phyloP scores from a whole-genome alignment of 441 rosid genomes.

The Euphorbia neoarborescens region DNA sequence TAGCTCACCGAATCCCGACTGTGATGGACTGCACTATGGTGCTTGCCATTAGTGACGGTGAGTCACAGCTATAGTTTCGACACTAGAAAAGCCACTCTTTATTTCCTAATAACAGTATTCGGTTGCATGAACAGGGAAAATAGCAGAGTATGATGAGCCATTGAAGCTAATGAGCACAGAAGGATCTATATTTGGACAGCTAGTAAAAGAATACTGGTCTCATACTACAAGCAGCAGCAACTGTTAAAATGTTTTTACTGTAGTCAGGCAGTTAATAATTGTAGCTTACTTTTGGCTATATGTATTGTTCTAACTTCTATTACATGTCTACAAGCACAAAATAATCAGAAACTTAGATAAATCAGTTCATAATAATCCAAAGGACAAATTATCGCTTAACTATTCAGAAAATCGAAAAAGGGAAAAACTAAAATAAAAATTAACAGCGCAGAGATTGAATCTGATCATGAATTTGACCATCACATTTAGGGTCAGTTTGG shows the following conservation, averaged over 20 bases:
- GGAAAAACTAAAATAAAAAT: no score
- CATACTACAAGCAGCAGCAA: neutral
- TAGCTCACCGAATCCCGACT: slow-evolving; percentile 58
- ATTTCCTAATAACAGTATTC: neutral
- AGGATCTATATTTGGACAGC: slow-evolving; percentile 66
- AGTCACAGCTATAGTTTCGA: slow-evolving; percentile 15
- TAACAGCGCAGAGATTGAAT: neutral
- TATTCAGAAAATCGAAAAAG: neutral
- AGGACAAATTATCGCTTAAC: neutral
- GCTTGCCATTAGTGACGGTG: slow-evolving; percentile 74
- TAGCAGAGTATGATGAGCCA: slow-evolving; percentile 77
- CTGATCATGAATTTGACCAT: neutral
- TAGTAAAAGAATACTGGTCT: slow-evolving; percentile 57
- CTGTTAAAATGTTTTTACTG: neutral
- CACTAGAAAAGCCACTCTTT: neutral
- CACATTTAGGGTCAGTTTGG: no score
- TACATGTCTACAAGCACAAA: neutral
- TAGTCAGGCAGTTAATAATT: neutral
- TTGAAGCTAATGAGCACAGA: slow-evolving; percentile 54
- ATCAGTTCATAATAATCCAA: neutral
- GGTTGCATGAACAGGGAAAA: slow-evolving; percentile 37
- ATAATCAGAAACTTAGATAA: neutral
- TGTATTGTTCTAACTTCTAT: neutral
- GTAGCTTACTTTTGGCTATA: no score
- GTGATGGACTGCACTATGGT: slow-evolving; percentile 92